A percentile compares a stretch with the other conserved stretches of the same genome.
Evolutionary conservation across 176 grass and related monocot genomes (phyloP).

Genomic region (Eragrostis nindensis): DNA sequence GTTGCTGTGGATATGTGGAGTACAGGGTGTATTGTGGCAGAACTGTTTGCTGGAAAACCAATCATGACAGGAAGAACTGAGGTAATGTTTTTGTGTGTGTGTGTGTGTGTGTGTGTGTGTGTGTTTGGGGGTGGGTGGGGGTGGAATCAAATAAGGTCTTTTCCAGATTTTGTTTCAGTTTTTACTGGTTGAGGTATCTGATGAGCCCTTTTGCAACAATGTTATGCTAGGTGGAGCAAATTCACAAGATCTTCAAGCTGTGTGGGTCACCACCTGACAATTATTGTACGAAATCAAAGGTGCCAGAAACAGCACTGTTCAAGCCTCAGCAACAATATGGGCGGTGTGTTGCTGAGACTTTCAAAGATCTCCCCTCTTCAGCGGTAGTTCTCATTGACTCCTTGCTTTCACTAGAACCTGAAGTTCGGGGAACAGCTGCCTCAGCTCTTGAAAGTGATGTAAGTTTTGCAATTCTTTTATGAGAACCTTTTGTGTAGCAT

Average conservation of each 20-base stretch:
- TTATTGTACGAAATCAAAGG: conserved; percentile 83
- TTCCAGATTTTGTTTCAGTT: conserved; percentile 4
- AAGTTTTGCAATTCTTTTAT: conserved; percentile 43
- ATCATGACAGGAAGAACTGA: conserved; percentile 96
- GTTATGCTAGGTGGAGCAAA: conserved; percentile 86
- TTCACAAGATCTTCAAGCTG: conserved; percentile 97
- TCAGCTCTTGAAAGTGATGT: conserved; percentile 83
- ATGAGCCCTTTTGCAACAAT: background rate
- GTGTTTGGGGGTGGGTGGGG: no score
- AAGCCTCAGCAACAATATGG: conserved; percentile 77
- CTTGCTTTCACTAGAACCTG: conserved; percentile 83
- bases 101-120: no score
- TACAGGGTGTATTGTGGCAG: conserved; percentile 89
- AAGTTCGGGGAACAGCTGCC: conserved; percentile 71
- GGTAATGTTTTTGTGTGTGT: conserved; percentile 47
- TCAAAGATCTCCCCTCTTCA: conserved; percentile 75
- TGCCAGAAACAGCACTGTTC: conserved; percentile 81
- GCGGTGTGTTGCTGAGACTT: conserved; percentile 74
- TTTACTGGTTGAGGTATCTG: conserved; percentile 18
- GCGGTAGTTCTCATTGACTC: conserved; percentile 69
- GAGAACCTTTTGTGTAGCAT: conserved; percentile 6
- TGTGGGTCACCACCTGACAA: conserved; percentile 74
- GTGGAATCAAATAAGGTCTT: background rate
- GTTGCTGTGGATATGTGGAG: conserved; percentile 94
- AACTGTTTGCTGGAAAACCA: conserved; percentile 79